Percentiles rank a stretch among this genome's conserved stretches.
Evolutionary conservation across 1,284 basidiomycete genomes (phyloP).

Genomic region (Tilletiaria anomala): DNA sequence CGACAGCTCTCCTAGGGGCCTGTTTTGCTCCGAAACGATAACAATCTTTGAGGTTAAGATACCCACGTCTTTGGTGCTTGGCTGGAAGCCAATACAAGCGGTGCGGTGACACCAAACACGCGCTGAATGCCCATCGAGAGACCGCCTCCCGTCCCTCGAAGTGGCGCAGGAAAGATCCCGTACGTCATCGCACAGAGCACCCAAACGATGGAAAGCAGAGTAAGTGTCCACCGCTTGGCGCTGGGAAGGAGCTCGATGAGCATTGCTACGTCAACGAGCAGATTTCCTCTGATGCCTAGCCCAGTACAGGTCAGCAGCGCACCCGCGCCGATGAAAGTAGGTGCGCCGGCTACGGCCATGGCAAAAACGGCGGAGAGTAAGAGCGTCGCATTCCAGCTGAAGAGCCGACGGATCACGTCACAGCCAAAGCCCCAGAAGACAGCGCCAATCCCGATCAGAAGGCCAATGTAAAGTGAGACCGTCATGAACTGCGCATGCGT

Average conservation of each 20-base stretch:
- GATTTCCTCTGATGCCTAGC: conserved; percentile 49
- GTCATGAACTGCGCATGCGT: conserved; percentile 25
- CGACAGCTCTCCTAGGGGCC: too few relatives aligned
- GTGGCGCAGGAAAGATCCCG: conserved; percentile 57
- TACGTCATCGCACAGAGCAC: conserved; percentile 51
- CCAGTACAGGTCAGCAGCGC: conserved; percentile 48
- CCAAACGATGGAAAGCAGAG: conserved; percentile 55
- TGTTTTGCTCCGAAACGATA: too few relatives aligned
- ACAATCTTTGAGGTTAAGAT: too few relatives aligned
- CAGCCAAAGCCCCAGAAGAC: conserved; percentile 45
- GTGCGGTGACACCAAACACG: conserved; percentile 55
- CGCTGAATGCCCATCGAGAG: conserved; percentile 51
- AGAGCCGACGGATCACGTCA: conserved; percentile 43
- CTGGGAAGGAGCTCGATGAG: conserved; percentile 31
- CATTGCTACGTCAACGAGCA: conserved; percentile 33
- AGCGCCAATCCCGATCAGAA: conserved; percentile 48
- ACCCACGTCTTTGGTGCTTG: conserved; percentile 43
- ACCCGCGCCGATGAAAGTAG: conserved; percentile 47
- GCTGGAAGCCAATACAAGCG: conserved; percentile 54
- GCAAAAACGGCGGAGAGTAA: conserved; percentile 51
- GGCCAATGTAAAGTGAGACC: conserved; percentile 49
- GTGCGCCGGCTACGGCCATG: conserved; percentile 48
- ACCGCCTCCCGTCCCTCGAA: conserved; percentile 58
- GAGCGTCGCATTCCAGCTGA: conserved; percentile 52
- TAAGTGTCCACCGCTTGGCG: conserved; percentile 48